Conservation (phyloP, 2,329 filamentous ascomycete genomes). For the Septoria petroselini region DNA sequence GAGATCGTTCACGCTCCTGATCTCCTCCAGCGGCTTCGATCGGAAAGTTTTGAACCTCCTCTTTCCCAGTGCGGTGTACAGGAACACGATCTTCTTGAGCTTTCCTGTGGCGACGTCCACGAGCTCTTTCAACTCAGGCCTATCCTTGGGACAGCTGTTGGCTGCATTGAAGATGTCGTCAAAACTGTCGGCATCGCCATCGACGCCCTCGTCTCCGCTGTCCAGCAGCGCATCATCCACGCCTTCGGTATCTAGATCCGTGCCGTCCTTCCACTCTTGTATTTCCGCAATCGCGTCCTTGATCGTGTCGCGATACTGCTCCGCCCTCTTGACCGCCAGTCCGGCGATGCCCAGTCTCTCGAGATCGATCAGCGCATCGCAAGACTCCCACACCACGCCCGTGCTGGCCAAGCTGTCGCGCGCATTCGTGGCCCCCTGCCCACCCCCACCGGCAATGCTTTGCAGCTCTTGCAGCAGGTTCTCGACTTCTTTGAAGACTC, state of each 20-base stretch:
- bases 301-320: conserved; percentile 70
- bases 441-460: conserved; percentile 48
- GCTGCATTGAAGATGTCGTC: conserved; percentile 66
- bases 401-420: conserved; percentile 60
- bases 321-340: conserved; percentile 66
- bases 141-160: conserved; percentile 60
- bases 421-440: conserved; percentile 32
- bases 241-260: conserved; percentile 47
- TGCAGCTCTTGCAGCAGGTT: conserved; percentile 61
- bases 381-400: conserved; percentile 78
- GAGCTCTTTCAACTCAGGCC: conserved; percentile 64
- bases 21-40: conserved; percentile 14
- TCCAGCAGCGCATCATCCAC: conserved; percentile 38
- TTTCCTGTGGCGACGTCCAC: conserved; percentile 63
- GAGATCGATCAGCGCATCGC: conserved; percentile 67
- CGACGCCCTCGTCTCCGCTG: conserved; percentile 41
- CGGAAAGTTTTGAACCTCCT: conserved; percentile 56
- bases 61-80: conserved; percentile 69
- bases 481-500: conserved; percentile 61
- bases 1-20: conserved; percentile 36
- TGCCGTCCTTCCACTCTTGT: conserved; percentile 76
- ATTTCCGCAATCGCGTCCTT: conserved; percentile 82
- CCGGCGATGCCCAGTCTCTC: conserved; percentile 66
- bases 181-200: conserved; percentile 51
- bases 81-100: conserved; percentile 63